These are phyloP conservation scores for Beauveria rudraprayagi DNA, from an alignment of 2,329 filamentous ascomycete species.

Conservation along the genomic window DNA sequence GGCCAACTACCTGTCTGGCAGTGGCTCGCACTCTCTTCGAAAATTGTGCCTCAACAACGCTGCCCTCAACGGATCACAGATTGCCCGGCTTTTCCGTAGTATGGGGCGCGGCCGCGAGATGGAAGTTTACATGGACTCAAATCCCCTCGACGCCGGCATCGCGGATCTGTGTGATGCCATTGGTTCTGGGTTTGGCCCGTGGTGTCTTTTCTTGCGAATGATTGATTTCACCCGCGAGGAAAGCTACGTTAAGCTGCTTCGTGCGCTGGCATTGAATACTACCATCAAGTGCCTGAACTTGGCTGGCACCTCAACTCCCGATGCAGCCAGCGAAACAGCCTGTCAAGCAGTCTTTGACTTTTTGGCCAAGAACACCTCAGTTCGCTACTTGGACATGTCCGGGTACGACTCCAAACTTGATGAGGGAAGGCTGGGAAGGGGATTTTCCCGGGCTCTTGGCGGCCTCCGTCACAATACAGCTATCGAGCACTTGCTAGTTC, in stretches of 20 bases:
- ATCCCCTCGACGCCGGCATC: conserved; percentile 44
- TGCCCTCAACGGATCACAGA: conserved; percentile 41
- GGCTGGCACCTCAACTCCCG: conserved; percentile 44
- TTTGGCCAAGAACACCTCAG: conserved; percentile 41
- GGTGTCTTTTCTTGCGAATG: conserved; percentile 46
- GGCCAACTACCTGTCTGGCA: conserved; percentile 35
- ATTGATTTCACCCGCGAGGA: conserved; percentile 45
- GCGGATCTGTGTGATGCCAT: conserved; percentile 42
- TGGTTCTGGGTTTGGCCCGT: conserved; percentile 38
- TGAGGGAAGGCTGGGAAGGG: conserved; percentile 46
- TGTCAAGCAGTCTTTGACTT: conserved; percentile 41
- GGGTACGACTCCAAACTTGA: conserved; percentile 51
- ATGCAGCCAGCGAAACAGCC: conserved; percentile 37
- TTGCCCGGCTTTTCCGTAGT: conserved; percentile 42
- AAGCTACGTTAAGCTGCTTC: conserved; percentile 43
- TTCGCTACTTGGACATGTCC: conserved; percentile 48
- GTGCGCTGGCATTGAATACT: conserved; percentile 40
- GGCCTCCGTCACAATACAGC: conserved; percentile 37
- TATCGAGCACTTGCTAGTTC: conserved; percentile 44
- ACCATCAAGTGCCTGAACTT: conserved; percentile 45
- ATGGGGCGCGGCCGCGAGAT: conserved; percentile 41
- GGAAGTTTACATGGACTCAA: conserved; percentile 42
- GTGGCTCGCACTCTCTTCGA: conserved; percentile 32
- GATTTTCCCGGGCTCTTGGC: conserved; percentile 42
- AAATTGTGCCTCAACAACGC: conserved; percentile 43